These are phyloP conservation scores for Colletotrichum endophyticum DNA, from an alignment of 2,329 filamentous ascomycete genomes.

Conservation along the genomic window DNA sequence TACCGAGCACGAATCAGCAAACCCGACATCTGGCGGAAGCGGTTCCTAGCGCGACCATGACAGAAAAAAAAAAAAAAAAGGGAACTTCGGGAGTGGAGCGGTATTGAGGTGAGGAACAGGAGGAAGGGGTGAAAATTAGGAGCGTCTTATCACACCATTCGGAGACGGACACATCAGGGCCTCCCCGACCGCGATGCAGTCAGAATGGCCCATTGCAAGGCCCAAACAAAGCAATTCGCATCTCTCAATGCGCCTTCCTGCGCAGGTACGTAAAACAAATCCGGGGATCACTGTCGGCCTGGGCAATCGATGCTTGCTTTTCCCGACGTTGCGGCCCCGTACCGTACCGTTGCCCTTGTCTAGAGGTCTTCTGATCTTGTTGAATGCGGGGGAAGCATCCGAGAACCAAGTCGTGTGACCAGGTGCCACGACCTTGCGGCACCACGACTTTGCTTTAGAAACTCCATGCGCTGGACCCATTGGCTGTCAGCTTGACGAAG, in stretches of 20 bases:
- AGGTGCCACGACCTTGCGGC: slow-evolving; percentile 11
- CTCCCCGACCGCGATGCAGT: background rate
- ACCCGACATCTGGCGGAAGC: background rate
- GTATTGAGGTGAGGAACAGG: background rate
- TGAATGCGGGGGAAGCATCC: slow-evolving; percentile 20
- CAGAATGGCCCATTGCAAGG: background rate
- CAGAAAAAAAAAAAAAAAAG: background rate
- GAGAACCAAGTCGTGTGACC: slow-evolving; percentile 20
- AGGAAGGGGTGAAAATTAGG: background rate
- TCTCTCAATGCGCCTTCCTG: background rate
- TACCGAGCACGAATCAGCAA: background rate
- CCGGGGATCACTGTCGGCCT: background rate
- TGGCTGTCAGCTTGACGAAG: slow-evolving; percentile 4
- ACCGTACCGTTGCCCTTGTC: slow-evolving; percentile 12
- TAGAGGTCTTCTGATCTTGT: slow-evolving; percentile 17
- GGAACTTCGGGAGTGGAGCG: background rate
- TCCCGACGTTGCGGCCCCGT: slow-evolving; percentile 5
- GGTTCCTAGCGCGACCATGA: background rate
- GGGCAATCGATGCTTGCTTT: slow-evolving; percentile 13
- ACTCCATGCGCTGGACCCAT: background rate
- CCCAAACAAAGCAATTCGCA: background rate
- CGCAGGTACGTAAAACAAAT: background rate
- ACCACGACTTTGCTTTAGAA: slow-evolving; percentile 1
- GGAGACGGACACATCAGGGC: background rate
- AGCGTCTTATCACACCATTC: background rate